Base-by-base conservation (phyloP, 257 asterid genomes). In the Verbascum thapsus region DNA sequence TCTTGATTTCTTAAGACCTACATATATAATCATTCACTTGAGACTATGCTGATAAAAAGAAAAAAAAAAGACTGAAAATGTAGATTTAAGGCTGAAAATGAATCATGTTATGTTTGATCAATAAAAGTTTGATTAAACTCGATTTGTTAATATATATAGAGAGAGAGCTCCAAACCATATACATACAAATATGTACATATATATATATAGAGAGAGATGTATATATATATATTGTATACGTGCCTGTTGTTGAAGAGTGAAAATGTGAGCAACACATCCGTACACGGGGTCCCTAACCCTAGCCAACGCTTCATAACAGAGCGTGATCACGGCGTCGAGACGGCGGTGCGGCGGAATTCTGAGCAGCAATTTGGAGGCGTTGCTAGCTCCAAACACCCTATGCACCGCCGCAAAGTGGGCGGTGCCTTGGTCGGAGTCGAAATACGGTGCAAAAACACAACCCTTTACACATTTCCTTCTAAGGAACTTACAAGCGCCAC, bases 401-500 rank as follows among this genome's bases (percentile, higher is more conserved):
- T 85, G 94, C 67, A 85, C 87, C 37, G 94, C 85, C 42, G 94
- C 87, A 73, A 85, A 85, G 69, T 80, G 86, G 61, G 83, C 64
- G 32, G 89, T 42, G 54, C 94, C 89, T 34, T 85, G 89, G 4
- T 85, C 87, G 3, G 89, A 74, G 79, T 82, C 89, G 54, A 85
- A 85, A 53, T 82, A 78, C 0, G 89, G 89, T 7, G 94, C 94
- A 22, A 85, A 85, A 1, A 85, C 20, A 78, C 89, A 85, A 2
- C 85, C 80, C 57, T 40, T 72, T 6, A 82, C 78, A 38, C 94
- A 85, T 59, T 85, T 85, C 76, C 94, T 60, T 17, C 87, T 40
- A 1, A 85, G 80, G 64, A 82, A 85, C 70, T 85, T 85, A 87
- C 94, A 85, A 9, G 94, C 94, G 1, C 94, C 89, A 15, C 94